Evolutionary conservation across 352 stramenopile genomes (phyloP).

Genomic region (Discostella stelligera): DNA sequence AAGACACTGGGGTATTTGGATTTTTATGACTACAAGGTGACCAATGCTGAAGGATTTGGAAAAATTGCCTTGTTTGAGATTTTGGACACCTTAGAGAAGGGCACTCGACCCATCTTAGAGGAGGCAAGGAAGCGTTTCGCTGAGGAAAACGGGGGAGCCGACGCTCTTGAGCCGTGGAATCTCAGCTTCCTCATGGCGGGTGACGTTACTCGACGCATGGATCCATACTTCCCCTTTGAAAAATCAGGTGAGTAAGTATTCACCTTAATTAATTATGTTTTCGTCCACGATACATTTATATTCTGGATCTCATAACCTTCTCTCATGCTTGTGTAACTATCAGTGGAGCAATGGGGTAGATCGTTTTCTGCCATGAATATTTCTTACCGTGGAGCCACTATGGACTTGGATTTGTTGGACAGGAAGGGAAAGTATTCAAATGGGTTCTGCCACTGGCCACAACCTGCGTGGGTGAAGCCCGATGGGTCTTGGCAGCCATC

Average conservation of each 20-base stretch:
- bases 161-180: slow-evolving; percentile 68
- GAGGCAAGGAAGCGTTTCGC: slow-evolving; percentile 52
- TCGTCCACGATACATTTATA: too few relatives aligned
- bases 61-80: slow-evolving; percentile 73
- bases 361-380: slow-evolving; percentile 70
- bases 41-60: slow-evolving; percentile 69
- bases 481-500: slow-evolving; percentile 58
- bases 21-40: slow-evolving; percentile 77
- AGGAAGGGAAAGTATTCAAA: slow-evolving; percentile 70
- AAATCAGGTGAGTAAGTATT: too few relatives aligned
- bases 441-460: slow-evolving; percentile 75
- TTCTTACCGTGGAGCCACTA: slow-evolving; percentile 57
- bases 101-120: slow-evolving; percentile 58
- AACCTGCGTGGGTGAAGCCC: slow-evolving; percentile 57
- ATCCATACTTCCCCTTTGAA: slow-evolving; percentile 75
- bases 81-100: slow-evolving; percentile 62
- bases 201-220: slow-evolving; percentile 62
- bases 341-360: slow-evolving; percentile 55
- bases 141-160: slow-evolving; percentile 41
- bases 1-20: slow-evolving; percentile 57
- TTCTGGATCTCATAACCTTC: too few relatives aligned
- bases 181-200: slow-evolving; percentile 57
- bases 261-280: too few relatives aligned
- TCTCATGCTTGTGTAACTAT: too few relatives aligned
- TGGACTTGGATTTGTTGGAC: slow-evolving; percentile 73